These are phyloP conservation scores for Telopea speciosissima DNA, from an alignment of 177 flowering plant genomes.

Conservation along the genomic window DNA sequence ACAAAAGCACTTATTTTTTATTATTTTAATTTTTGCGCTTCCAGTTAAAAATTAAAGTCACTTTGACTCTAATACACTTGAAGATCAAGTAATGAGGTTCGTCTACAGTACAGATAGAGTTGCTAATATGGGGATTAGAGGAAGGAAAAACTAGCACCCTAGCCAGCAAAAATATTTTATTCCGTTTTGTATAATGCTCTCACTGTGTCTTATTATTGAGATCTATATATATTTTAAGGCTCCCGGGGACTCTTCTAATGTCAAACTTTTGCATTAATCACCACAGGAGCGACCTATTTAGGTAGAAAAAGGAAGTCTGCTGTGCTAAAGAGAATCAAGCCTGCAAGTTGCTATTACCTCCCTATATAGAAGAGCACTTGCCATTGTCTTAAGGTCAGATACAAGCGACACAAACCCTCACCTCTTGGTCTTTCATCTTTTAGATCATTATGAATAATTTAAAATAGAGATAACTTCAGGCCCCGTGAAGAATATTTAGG, in stretches of 20 bases:
- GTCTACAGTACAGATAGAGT: not conserved
- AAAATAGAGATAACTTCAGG: not conserved
- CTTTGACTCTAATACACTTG: not conserved
- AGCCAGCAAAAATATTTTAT: not conserved
- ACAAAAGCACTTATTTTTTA: not conserved
- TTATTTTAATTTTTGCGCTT: not conserved
- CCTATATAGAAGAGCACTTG: conserved; percentile 28
- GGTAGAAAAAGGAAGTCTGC: conserved; percentile 13
- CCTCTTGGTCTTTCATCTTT: conserved; percentile 10
- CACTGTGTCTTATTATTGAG: not conserved
- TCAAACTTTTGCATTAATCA: not conserved
- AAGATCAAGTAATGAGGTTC: not conserved
- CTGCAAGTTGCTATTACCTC: conserved; percentile 32
- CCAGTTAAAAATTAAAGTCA: not conserved
- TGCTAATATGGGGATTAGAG: not conserved
- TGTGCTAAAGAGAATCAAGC: conserved; percentile 20
- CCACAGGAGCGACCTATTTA: conserved; percentile 33
- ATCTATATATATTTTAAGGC: too few relatives aligned
- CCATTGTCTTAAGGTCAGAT: conserved; percentile 35
- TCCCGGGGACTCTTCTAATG: not conserved
- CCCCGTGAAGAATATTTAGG: not conserved
- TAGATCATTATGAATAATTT: not conserved
- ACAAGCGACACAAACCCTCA: conserved; percentile 33
- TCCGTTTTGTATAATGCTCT: not conserved
- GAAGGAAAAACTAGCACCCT: not conserved